phyloP scores from a whole-genome alignment of 164 flowering plant species.

The Echeveria elegans region DNA sequence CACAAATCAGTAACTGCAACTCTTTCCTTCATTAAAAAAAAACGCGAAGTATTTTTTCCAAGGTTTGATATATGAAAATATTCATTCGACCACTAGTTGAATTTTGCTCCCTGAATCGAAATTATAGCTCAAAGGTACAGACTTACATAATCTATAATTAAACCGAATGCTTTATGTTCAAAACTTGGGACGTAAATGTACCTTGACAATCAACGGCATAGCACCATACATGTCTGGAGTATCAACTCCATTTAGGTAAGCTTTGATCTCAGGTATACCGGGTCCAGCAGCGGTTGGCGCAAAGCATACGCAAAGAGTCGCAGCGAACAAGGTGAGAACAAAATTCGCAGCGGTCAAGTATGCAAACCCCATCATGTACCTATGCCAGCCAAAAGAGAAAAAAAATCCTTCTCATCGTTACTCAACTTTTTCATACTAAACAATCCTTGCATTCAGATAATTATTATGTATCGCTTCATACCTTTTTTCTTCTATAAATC shows the following conservation, averaged over 20 bases:
- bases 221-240: constrained; percentile 87
- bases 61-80: no score
- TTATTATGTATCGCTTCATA: constrained; percentile 20
- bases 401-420: not conserved
- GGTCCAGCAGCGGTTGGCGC: constrained; percentile 99
- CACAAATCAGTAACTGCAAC: constrained; percentile 9
- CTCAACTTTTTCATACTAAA: not conserved
- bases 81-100: not conserved
- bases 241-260: constrained; percentile 89
- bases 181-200: constrained; percentile 8
- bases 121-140: not conserved
- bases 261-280: constrained; percentile 90
- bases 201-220: constrained; percentile 78
- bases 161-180: not conserved
- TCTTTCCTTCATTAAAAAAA: not conserved
- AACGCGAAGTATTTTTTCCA: not conserved
- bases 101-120: not conserved
- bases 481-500: constrained; percentile 40
- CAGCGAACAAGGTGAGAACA: constrained; percentile 46
- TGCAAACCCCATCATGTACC: constrained; percentile 49
- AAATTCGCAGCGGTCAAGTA: constrained; percentile 50
- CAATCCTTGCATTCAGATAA: not conserved
- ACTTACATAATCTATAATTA: not conserved
- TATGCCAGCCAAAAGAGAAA: constrained; percentile 30
- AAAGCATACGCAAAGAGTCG: constrained; percentile 54